Base-by-base conservation (phyloP, 1,284 basidiomycete genomes). In the Ceratobasidium sp. region DNA sequence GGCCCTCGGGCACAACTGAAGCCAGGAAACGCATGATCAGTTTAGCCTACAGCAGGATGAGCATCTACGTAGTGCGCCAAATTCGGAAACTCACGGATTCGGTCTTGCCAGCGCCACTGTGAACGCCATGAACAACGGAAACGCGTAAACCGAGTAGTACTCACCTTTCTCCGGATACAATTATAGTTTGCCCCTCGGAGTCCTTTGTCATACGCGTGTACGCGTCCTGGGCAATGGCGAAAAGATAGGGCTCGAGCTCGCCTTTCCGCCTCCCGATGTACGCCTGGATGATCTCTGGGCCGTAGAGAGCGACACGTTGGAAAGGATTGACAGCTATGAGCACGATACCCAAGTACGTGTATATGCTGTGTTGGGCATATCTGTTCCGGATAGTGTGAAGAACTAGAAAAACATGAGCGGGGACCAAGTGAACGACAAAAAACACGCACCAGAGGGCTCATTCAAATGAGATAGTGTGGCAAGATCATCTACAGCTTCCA, bases 21-120 rank as follows among this genome's bases (percentile, higher is more conserved):
- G 98, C 98, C 80, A 99, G 92, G 84, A 99, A 99, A 76, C 98
- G 91, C 90, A 99, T 96, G 82, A 99, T 99, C 85, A 96, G 98
- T 85, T 99, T 99, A 71, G 98, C 95, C 92, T 93, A 78, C 62
- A 75, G 69, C 75, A 29, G n/a, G 11, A 51, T 74, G 65, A 76
- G 74, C n/a, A 31, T 51, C 41, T 31, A 51, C 54, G 58, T 66
- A 14, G 63, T 13, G 46, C 19, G 37, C n/a, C 29, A n/a, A 37
- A 58, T 72, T 54, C 34, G 74, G 66, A 49, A 49, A 79, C 89
- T 81, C 79, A 92, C 94, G 54, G 96, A 98, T 83, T 99, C 98
- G 0, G 98, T 99, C 86, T 99, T 99, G 74, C 98, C 98, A 65
- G 98, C 98, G 84, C 98, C 98, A 87, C 94, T 96, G 76, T 76